Conservation (phyloP, 441 rosid species). For the Erysimum pusillum region DNA sequence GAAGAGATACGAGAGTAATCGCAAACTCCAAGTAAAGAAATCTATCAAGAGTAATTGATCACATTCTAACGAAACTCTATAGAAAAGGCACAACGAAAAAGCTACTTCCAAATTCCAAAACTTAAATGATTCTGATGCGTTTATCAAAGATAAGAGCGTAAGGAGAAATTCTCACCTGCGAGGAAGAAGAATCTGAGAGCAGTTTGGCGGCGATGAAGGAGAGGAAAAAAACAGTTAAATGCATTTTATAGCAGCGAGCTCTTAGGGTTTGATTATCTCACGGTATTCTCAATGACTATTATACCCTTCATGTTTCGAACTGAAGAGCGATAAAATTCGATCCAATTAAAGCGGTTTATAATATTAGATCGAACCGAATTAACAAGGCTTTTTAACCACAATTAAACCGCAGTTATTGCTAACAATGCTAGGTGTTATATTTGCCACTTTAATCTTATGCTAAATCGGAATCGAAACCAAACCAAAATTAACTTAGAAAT, state of each 20-base stretch:
- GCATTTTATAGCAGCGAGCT: neutral
- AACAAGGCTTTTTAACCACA: neutral
- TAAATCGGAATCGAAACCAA: neutral
- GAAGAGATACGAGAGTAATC: neutral
- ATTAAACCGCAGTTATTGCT: neutral
- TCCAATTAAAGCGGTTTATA: neutral
- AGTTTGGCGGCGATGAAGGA: conserved; percentile 34
- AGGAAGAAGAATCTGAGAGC: conserved; percentile 6
- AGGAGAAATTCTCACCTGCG: conserved; percentile 14
- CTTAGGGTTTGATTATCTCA: conserved; percentile 37
- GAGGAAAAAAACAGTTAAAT: neutral
- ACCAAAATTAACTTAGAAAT: neutral
- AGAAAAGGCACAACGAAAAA: neutral
- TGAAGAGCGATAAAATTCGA: neutral
- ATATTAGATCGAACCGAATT: neutral
- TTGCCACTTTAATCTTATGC: neutral
- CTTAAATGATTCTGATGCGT: neutral
- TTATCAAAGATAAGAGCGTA: neutral
- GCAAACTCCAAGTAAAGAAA: neutral
- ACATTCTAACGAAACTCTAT: neutral
- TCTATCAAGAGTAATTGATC: neutral
- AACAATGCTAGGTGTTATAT: too few species aligned
- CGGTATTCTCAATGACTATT: conserved; percentile 1
- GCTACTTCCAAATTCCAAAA: neutral
- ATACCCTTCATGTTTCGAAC: conserved; percentile 24